phyloP scores from a whole-genome alignment of 2,329 filamentous ascomycete genomes.

The Keithomyces neogunnii region DNA sequence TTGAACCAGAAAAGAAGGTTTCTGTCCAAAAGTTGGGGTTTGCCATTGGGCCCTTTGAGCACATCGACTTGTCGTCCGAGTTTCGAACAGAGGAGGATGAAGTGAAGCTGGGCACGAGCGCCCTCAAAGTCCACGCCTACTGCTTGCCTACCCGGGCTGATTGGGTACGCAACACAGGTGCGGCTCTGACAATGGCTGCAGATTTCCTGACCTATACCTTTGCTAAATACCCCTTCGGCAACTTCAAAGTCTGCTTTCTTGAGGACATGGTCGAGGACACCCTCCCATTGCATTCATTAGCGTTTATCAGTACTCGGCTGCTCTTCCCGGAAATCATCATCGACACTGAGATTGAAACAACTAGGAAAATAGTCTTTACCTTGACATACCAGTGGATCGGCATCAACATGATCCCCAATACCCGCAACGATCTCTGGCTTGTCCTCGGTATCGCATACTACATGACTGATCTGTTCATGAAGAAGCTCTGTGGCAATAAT shows the following conservation, averaged over 20 bases:
- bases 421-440: conserved; percentile 76
- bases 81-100: conserved; percentile 88
- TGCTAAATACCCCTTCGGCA: conserved; percentile 82
- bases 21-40: conserved; percentile 89
- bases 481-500: conserved; percentile 84
- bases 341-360: conserved; percentile 75
- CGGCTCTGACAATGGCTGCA: conserved; percentile 76
- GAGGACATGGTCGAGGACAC: conserved; percentile 77
- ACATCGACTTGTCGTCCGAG: conserved; percentile 75
- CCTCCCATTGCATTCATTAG: conserved; percentile 70
- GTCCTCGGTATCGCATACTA: conserved; percentile 86
- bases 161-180: conserved; percentile 80
- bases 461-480: conserved; percentile 91
- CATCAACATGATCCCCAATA: conserved; percentile 80
- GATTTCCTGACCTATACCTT: conserved; percentile 86
- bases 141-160: conserved; percentile 76
- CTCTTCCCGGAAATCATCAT: conserved; percentile 80
- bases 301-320: conserved; percentile 78
- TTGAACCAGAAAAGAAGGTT: conserved; percentile 65
- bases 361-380: conserved; percentile 71
- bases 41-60: conserved; percentile 88
- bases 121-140: conserved; percentile 83
- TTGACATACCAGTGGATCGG: conserved; percentile 91
- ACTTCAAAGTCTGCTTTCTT: conserved; percentile 89
- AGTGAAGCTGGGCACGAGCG: conserved; percentile 79